Base-by-base conservation (phyloP, 345 rosid species). In the Euclidium syriacum region DNA sequence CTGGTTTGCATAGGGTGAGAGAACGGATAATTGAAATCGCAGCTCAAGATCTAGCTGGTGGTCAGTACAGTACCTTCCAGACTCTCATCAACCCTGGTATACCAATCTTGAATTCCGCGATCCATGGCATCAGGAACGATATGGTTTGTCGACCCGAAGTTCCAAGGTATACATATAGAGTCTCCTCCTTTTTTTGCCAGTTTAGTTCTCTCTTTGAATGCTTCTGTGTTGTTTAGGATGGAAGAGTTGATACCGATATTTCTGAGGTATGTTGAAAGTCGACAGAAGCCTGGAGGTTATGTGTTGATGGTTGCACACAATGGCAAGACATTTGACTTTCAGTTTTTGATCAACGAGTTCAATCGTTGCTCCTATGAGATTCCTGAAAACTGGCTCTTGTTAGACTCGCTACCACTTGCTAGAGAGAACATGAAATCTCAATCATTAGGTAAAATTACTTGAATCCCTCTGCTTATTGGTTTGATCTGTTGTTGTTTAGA, bases 31-130 rank as follows among this genome's bases (percentile, higher is more conserved):
- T 94, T 24, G 99, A 90, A 84, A 79, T 94, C 57, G 96, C 88
- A 5, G 61, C 79, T 10, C 90, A 81, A 69, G 99, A 94, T 83
- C 78, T 94, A 34, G 68, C 73, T 1, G 97, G 99, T 52, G 97
- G 97, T 58, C 71, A 77, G 71, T 78, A 87, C 70, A 84, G 99
- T 79, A 87, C 96, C 34, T 90, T 94, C 43, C 85, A 87, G 73
- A 81, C 90, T 0, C 80, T 94, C 7, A 75, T 94, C 15, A 87
- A 94, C 77, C 99, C 97, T 0, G 86, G 65, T n/a, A 56, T 84
- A 7, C 49, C 16, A 61, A 76, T 94, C 43, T 29, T 60, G 5
- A 94, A 78, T 52, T 34, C 77, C 1, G 41, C 63, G 67, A 16
- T 90, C 64, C 99, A 90, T 56, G 78, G 82, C 16, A 94, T 90